Base-by-base conservation (phyloP, 352 stramenopile genomes). In the Chrysophaeum taylorii region DNA sequence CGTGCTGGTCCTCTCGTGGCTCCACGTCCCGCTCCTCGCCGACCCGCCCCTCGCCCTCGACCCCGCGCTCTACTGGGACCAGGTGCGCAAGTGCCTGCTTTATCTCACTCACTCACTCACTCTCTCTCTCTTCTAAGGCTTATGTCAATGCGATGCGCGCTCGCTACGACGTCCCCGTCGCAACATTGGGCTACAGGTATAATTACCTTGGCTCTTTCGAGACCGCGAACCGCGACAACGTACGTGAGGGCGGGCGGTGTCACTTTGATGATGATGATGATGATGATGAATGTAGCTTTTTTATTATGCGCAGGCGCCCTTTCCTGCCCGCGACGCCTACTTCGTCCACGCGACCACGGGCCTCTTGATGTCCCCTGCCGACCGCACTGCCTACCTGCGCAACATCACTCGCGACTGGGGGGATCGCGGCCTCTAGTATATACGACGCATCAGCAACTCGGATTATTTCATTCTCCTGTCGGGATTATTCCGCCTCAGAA, bases 341-440 rank as follows among this genome's bases (percentile, higher is more conserved):
- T 39, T 63, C 52, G 52, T 63, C 29, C 52, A 63, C 29, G 52
- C 27, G 2, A 63, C 52, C 27, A 63, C 52, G 25, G 52, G 52
- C 2, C 33, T 63, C 25, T 23, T 63, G 27, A 15, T 63, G 9
- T 12, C n/a, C 5, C 25, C 25, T 2, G 27, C 12, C 9, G 52
- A 35, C 2, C 52, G 52, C 2, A 31, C 27, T 12, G 52, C 25
- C 9, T 63, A 36, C 52, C 29, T 63, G 7, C 27, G 15, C 52
- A 38, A 63, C 52, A 31, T 63, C 27, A 15, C 52, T 2, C 2
- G 4, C 27, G 52, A 25, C 27, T 63, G 52, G 52, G 52, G 7
- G 27, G 5, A 7, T 5, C 27, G 25, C 9, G 52, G 52, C 4
- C 33, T 63, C 9, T 63, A n/a, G n/a, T n/a, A n/a, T n/a, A n/a